Base-by-base conservation (phyloP, 192 early-diverging fungal genomes). In the Backusella macrospora region DNA sequence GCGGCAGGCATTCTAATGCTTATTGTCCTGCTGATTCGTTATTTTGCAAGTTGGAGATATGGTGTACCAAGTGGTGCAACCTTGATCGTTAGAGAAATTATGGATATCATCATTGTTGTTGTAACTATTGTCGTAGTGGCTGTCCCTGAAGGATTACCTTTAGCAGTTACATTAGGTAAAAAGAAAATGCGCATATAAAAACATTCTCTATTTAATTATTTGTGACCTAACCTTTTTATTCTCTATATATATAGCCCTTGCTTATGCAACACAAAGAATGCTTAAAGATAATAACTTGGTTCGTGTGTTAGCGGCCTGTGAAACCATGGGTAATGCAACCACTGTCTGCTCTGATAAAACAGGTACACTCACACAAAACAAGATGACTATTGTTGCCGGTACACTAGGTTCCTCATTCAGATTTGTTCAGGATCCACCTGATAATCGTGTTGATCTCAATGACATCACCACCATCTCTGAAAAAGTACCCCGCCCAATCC, bases 301-400 rank as follows among this genome's bases (percentile, higher is more conserved):
- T 37, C 91, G 98, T 29, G 91, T 99, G 63, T 84, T 99, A 13
- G 91, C 93, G 37, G 95, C 98, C 7, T 99, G 98, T 81, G 98
- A 99, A 80, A 98, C 97, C 26, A 99, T 99, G 98, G 93, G 93
- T 65, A 97, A 96, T 75, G 98, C 98, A 10, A 99, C 96, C 10
- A 98, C 97, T 1, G 90, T 99, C 26, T 99, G 98, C 82, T 96
- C 95, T 16, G 98, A 99, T 85, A 99, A 99, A 81, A 99, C 98
- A 0, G 98, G 98, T 26, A 99, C 98, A 9, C 83, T 99, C 45
- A 99, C 98, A 3, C 93, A 96, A 73, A 99, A 99, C 86, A 86
- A 89, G 67, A 99, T 99, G 98, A 94, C 95, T 3, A 95, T 99
- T n/a, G 95, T 96, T 34, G 86, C 91, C 13, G 96, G 96, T 46